A percentile compares a stretch with the other conserved stretches of the same genome.
These are phyloP conservation scores for Dacryopinax primogenitus DNA, from an alignment of 768 basidiomycete species.

Conservation along the genomic window DNA sequence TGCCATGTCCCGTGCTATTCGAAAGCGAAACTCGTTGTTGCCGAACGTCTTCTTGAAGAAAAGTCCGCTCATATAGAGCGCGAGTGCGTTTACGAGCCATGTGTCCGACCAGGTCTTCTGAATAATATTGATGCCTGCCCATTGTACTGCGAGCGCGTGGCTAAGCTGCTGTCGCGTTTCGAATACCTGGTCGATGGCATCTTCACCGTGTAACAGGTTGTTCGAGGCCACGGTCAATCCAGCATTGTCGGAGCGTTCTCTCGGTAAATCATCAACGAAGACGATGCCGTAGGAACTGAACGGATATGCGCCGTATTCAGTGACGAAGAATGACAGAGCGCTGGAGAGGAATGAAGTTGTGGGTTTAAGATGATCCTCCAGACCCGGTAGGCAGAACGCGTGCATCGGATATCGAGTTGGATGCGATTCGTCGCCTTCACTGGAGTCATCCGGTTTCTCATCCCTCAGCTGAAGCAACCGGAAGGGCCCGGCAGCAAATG, in stretches of 20 bases:
- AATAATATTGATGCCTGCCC: conserved; percentile 93
- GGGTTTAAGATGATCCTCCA: conserved; percentile 53
- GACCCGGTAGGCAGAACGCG: conserved; percentile 85
- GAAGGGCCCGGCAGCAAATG: conserved; percentile 93
- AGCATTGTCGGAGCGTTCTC: conserved; percentile 71
- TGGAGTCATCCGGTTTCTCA: conserved; percentile 32
- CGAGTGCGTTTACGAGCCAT: conserved; percentile 93
- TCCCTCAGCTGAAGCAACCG: conserved; percentile 57
- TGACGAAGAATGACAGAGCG: conserved; percentile 84
- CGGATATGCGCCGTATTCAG: conserved; percentile 90
- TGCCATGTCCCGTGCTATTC: conserved; percentile 92
- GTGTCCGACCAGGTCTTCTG: conserved; percentile 86
- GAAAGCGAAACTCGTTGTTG: conserved; percentile 92
- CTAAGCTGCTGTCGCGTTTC: conserved; percentile 77
- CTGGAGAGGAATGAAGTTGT: conserved; percentile 67
- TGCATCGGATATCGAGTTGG: conserved; percentile 46
- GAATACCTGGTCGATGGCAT: conserved; percentile 84
- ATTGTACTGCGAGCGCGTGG: conserved; percentile 87
- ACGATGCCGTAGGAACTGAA: conserved; percentile 89
- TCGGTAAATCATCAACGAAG: conserved; percentile 80
- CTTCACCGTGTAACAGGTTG: conserved; percentile 75
- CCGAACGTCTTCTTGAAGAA: conserved; percentile 80
- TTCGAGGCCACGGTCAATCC: conserved; percentile 65
- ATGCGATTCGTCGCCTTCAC: conserved; percentile 45
- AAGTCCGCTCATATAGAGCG: conserved; percentile 77